Percentiles rank a stretch among this genome's conserved stretches.
These are phyloP conservation scores for Leishmania aethiopica DNA, from an alignment of 208 protist genomes.

Conservation along the genomic window DNA sequence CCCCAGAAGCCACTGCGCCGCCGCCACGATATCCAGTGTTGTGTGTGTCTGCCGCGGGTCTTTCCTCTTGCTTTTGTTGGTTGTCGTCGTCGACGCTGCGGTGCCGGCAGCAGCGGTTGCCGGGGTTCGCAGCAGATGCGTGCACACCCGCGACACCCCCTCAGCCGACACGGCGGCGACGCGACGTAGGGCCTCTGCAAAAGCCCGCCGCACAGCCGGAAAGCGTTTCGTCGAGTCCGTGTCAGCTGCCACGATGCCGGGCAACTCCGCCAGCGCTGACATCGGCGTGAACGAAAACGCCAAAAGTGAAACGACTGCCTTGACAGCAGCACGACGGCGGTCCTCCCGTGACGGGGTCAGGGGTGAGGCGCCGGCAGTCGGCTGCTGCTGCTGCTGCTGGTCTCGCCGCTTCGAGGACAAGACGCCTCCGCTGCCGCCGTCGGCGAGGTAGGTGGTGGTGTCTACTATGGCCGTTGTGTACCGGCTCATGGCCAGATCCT, in stretches of 20 bases:
- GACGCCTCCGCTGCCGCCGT: conserved; percentile 11
- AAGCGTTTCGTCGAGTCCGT: conserved; percentile 20
- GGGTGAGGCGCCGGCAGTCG: background rate
- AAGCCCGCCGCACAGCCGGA: conserved; percentile 10
- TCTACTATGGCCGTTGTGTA: conserved; percentile 27
- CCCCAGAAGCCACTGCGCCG: conserved; percentile 18
- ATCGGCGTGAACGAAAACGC: conserved; percentile 20
- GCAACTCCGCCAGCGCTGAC: conserved; percentile 7
- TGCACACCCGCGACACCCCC: conserved; percentile 26
- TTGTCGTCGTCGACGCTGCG: background rate
- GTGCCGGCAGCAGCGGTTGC: background rate
- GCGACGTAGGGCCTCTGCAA: conserved; percentile 13
- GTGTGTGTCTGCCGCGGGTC: background rate
- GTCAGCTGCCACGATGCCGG: background rate
- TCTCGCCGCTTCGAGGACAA: background rate
- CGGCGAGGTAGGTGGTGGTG: conserved; percentile 31
- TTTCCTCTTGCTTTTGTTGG: conserved; percentile 6
- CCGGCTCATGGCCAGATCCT: conserved; percentile 32
- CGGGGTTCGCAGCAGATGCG: conserved; percentile 12
- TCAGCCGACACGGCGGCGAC: conserved; percentile 5
- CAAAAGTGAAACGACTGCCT: conserved; percentile 37
- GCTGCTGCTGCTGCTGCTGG: background rate
- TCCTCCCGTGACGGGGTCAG: conserved; percentile 19
- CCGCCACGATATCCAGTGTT: conserved; percentile 3
- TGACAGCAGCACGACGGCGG: conserved; percentile 30